These are phyloP conservation scores for Cyclotella choctawhatcheeana DNA, from an alignment of 108 stramenopile species.

Conservation along the genomic window DNA sequence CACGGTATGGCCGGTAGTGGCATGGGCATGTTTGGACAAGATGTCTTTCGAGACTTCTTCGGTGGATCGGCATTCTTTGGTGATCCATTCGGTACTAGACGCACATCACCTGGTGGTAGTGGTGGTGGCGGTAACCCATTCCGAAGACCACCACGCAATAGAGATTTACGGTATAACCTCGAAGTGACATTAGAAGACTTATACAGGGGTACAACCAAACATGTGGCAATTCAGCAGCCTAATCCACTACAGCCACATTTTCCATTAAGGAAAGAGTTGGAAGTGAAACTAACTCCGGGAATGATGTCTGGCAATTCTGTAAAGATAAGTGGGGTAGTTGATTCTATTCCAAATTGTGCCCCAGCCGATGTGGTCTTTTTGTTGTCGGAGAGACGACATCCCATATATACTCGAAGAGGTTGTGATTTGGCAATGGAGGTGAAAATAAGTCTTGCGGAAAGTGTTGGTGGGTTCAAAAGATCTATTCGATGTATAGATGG, in stretches of 20 bases:
- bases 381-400: slow-evolving; percentile 58
- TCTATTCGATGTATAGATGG: slow-evolving; percentile 69
- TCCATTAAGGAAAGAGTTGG: slow-evolving; percentile 56
- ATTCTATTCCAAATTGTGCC: slow-evolving; percentile 55
- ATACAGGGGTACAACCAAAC: slow-evolving; percentile 66
- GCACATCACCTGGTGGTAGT: neutral
- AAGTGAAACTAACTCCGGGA: slow-evolving; percentile 66
- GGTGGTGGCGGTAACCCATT: neutral
- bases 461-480: slow-evolving; percentile 60
- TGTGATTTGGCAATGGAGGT: slow-evolving; percentile 82
- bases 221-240: slow-evolving; percentile 60
- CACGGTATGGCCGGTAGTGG: slow-evolving; percentile 8
- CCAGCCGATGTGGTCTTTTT: slow-evolving; percentile 83
- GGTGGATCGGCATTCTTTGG: neutral
- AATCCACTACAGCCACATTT: slow-evolving; percentile 34
- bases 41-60: slow-evolving; percentile 41
- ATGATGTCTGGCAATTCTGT: slow-evolving; percentile 63
- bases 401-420: slow-evolving; percentile 68
- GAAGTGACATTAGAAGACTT: slow-evolving; percentile 84
- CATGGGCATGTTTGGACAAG: slow-evolving; percentile 23
- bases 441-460: slow-evolving; percentile 66
- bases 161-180: slow-evolving; percentile 70
- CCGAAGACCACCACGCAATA: slow-evolving; percentile 51
- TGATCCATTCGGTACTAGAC: slow-evolving; percentile 16
- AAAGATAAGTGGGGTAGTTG: slow-evolving; percentile 69